Evolutionary conservation across 129 eudicot species (phyloP), one percentile per base, ranked within the genome.

Genomic region (Flaveria sonorensis): DNA sequence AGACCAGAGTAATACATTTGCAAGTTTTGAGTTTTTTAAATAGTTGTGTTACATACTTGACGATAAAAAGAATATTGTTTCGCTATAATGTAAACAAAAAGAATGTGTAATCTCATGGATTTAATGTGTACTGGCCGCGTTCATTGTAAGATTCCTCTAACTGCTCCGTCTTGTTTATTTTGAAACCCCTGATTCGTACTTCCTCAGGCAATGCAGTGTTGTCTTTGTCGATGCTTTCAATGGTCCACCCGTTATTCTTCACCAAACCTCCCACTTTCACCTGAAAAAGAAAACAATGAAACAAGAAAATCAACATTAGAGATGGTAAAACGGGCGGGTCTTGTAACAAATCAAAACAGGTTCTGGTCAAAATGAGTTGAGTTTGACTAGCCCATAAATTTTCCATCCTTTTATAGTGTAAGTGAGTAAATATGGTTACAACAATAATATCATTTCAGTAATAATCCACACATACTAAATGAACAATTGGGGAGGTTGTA

Each of bases 101-200:
- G 71, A 63, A 16, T 51, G 79, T 47, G 48, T 21, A 42, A 64
- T 52, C 48, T 94, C 86, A 91, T 21, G 86, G 84, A 61, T 84
- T 81, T 77, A 93, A 83, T 40, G 75, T 50, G 83, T 83, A 86
- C 28, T 85, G 89, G 36, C 97, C 92, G 19, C 96, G 96, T 73
- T 89, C 84, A 11, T 10, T 71, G 78, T 74, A 85, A 14, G 81
- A 78, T 70, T 80, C 85, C 71, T 91, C 97, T 79, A 89, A 77
- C 86, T 91, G 97, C 83, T 89, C 97, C 36, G 79, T 72, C 88
- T 86, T 94, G 88, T 89, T 94, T 64, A 91, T 83, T 77, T 77
- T 87, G 84, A 94, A 94, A 66, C 98, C 97, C 60, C 97, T 87
- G 47, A 87, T 94, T 74, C 98, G 81, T 46, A 89, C 84, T 89